These are phyloP conservation scores for Mediolabrus comicus DNA, from an alignment of 108 stramenopile species.

Conservation along the genomic window DNA sequence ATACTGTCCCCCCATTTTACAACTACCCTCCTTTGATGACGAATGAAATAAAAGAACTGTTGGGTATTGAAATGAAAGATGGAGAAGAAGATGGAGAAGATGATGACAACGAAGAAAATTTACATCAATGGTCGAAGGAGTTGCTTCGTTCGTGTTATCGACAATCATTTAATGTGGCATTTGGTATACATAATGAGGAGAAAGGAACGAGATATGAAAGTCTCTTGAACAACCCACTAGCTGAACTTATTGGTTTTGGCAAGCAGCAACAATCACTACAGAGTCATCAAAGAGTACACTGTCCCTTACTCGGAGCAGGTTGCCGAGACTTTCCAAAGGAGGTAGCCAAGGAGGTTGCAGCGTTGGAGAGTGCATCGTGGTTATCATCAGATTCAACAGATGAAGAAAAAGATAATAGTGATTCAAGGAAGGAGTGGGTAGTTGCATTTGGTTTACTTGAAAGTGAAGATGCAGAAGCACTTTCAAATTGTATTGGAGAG, in stretches of 20 bases:
- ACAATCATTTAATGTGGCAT: conserved; percentile 31
- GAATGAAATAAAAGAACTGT: conserved; percentile 8
- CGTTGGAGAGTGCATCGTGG: conserved; percentile 23
- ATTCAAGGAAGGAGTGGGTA: background rate
- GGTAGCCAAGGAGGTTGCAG: conserved; percentile 57
- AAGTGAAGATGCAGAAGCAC: conserved; percentile 10
- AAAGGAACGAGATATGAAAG: background rate
- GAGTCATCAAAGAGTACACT: conserved; percentile 42
- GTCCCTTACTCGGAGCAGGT: conserved; percentile 71
- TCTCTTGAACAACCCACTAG: background rate
- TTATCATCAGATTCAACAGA: background rate
- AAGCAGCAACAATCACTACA: background rate
- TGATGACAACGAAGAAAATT: background rate
- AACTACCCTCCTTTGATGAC: conserved; percentile 34
- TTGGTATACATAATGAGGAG: conserved; percentile 1
- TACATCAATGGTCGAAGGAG: conserved; percentile 34
- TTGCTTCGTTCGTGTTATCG: conserved; percentile 33
- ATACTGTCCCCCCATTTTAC: conserved; percentile 76
- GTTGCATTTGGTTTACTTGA: conserved; percentile 37
- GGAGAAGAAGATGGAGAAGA: background rate
- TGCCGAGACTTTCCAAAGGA: conserved; percentile 66
- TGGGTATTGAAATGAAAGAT: background rate
- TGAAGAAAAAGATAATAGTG: background rate
- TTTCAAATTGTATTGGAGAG: background rate
- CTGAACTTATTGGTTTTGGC: background rate